phyloP scores from a whole-genome alignment of 2,329 filamentous ascomycete species.

The Talaromyces sp. region DNA sequence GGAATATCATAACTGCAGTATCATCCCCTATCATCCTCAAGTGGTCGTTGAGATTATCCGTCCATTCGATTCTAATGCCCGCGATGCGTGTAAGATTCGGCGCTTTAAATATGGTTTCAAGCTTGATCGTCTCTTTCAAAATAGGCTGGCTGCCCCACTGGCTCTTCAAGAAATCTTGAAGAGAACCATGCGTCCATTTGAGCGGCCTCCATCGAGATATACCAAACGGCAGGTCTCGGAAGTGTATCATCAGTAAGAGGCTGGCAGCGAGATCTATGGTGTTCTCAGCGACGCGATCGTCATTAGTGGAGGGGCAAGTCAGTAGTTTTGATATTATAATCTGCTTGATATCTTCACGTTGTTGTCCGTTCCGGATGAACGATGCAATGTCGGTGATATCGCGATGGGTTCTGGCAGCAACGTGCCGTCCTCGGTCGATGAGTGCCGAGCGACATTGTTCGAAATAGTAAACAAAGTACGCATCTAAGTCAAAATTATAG shows the following conservation, averaged over 20 bases:
- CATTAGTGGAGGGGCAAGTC: neutral
- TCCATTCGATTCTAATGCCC: slow-evolving; percentile 1
- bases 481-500: neutral
- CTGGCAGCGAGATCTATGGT: neutral
- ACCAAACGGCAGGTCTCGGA: neutral
- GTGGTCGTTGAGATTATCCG: slow-evolving; percentile 2
- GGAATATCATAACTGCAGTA: neutral
- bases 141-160: neutral
- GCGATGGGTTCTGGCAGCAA: neutral
- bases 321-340: neutral
- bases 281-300: neutral
- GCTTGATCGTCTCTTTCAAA: neutral
- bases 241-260: neutral
- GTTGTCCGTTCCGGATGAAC: neutral
- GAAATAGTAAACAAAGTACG: neutral
- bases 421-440: neutral
- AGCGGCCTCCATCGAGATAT: neutral
- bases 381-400: neutral
- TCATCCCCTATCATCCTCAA: neutral
- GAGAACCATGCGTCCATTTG: neutral
- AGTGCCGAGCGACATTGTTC: neutral
- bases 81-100: neutral
- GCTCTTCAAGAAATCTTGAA: neutral
- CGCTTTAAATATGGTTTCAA: neutral
- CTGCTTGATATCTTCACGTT: neutral